A percentile compares a stretch with the other conserved stretches of the same genome.
These are phyloP conservation scores for Oehlia diaphana DNA, from an alignment of 192 early-diverging fungal genomes.

Conservation along the genomic window DNA sequence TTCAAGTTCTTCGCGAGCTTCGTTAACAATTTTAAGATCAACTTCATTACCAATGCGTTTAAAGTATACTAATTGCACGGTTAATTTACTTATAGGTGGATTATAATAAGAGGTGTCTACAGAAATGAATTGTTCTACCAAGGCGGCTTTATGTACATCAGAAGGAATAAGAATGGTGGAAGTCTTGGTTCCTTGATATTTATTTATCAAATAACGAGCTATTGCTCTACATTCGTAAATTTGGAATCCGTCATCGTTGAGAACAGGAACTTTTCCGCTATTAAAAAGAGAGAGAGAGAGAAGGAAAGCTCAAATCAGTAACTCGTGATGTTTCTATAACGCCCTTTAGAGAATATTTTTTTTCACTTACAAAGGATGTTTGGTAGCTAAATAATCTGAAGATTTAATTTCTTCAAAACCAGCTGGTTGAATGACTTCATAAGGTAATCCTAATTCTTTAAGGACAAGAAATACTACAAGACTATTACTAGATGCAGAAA, in stretches of 20 bases:
- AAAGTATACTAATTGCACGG: not conserved
- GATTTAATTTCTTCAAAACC: constrained; percentile 29
- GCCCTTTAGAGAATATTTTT: too few relatives aligned
- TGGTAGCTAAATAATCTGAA: constrained; percentile 30
- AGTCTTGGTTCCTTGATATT: not conserved
- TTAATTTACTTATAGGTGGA: not conserved
- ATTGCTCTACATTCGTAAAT: constrained; percentile 46
- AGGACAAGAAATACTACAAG: constrained; percentile 31
- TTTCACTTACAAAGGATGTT: constrained; percentile 38
- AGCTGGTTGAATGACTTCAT: constrained; percentile 29
- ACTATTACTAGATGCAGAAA: constrained; percentile 29
- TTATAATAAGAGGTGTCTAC: constrained; percentile 21
- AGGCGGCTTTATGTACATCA: constrained; percentile 28
- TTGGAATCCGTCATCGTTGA: constrained; percentile 35
- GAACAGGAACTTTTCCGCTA: constrained; percentile 42
- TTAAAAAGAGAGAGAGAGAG: not conserved
- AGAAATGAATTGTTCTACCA: constrained; percentile 40
- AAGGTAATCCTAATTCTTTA: constrained; percentile 37
- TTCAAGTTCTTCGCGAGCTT: not conserved
- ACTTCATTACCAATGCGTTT: not conserved
- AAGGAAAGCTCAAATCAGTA: not conserved
- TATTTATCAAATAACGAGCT: constrained; percentile 35
- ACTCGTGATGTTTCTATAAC: not conserved
- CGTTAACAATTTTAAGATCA: not conserved
- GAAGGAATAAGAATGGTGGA: constrained; percentile 33